Evolutionary conservation across 2,329 filamentous ascomycete species (phyloP).

Genomic region (Cercospora berteroae): DNA sequence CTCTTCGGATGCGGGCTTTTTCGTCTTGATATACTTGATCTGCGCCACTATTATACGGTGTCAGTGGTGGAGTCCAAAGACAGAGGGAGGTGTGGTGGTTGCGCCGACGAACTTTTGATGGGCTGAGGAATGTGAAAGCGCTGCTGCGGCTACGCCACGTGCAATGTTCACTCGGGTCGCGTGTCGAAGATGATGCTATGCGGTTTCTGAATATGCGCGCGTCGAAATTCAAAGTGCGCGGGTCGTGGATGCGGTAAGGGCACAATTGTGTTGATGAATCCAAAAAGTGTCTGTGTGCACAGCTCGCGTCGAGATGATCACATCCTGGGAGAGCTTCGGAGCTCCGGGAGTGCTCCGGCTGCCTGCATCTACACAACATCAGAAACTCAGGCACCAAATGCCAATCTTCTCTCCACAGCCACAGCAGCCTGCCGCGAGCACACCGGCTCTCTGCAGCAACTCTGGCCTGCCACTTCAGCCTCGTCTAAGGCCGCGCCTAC

Average conservation of each 20-base stretch:
- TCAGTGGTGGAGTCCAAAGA: neutral
- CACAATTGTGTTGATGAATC: neutral
- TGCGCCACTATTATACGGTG: constrained; percentile 27
- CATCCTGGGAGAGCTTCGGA: constrained; percentile 3
- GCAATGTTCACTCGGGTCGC: neutral
- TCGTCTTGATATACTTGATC: constrained; percentile 35
- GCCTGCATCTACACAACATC: neutral
- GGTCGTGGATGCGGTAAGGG: neutral
- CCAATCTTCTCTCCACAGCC: neutral
- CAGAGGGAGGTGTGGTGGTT: neutral
- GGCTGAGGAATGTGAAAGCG: constrained; percentile 11
- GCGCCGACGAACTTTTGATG: constrained; percentile 11
- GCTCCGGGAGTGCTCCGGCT: neutral
- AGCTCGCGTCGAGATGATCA: constrained; percentile 4
- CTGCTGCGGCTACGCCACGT: constrained; percentile 15
- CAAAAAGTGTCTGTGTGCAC: neutral
- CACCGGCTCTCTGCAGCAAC: neutral
- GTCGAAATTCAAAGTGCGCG: neutral
- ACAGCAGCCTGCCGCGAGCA: neutral
- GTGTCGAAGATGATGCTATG: neutral
- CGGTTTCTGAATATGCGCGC: neutral
- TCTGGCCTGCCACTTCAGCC: neutral
- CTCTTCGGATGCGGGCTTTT: constrained; percentile 19
- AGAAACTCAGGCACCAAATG: neutral
- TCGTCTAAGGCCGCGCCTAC: neutral